These are phyloP conservation scores for Harringtonia lauricola DNA, from an alignment of 2,329 filamentous ascomycete species.

Conservation along the genomic window DNA sequence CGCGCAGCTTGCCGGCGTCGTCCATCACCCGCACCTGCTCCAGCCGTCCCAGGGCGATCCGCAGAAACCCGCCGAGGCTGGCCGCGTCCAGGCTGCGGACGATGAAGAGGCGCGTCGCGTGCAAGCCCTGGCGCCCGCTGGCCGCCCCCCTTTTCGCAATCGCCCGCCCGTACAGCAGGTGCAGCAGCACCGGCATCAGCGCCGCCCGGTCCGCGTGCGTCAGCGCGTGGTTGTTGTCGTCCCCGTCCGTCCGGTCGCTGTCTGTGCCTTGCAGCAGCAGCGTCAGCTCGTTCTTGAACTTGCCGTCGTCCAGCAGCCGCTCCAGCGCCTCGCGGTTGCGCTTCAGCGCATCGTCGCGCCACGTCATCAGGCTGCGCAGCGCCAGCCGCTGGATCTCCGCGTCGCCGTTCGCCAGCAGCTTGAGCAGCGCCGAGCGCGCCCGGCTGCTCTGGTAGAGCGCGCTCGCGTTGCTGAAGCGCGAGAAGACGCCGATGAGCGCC, in stretches of 20 bases:
- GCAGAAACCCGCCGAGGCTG: constrained; percentile 71
- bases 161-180: constrained; percentile 79
- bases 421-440: constrained; percentile 65
- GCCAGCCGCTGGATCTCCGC: constrained; percentile 78
- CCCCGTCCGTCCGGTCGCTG: neutral
- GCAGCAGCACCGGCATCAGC: constrained; percentile 76
- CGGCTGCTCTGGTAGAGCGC: constrained; percentile 69
- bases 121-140: constrained; percentile 70
- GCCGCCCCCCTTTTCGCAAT: constrained; percentile 70
- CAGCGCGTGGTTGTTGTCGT: constrained; percentile 33
- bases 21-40: constrained; percentile 48
- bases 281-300: constrained; percentile 89
- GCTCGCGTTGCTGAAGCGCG: constrained; percentile 75
- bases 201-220: constrained; percentile 59
- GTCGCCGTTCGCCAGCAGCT: constrained; percentile 77
- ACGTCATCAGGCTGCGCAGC: constrained; percentile 74
- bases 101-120: constrained; percentile 69
- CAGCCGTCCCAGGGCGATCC: constrained; percentile 67
- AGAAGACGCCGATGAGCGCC: constrained; percentile 68
- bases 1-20: constrained; percentile 27
- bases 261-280: constrained; percentile 56
- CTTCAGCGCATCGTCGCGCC: constrained; percentile 69
- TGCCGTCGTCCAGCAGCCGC: constrained; percentile 78
- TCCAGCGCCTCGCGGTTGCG: constrained; percentile 78
- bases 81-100: constrained; percentile 64